Base-by-base conservation (phyloP, 2,329 filamentous ascomycete genomes). In the Penicillium sp. region DNA sequence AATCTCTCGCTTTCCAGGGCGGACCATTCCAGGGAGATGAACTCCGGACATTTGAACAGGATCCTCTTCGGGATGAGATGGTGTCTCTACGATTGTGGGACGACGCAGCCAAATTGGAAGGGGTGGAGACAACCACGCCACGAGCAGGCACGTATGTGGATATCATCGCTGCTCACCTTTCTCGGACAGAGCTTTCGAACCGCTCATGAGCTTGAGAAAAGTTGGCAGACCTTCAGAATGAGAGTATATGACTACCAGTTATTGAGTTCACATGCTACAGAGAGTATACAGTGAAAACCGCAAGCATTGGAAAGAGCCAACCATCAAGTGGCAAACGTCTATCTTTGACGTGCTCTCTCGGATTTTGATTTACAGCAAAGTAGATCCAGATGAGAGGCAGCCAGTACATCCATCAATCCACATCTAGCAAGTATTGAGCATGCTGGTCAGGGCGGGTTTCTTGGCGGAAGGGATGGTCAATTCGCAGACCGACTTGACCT, bases 401-500 rank as follows among this genome's bases (percentile, higher is more conserved):
- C n/a, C 8, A 37, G 7, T 42, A 42, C 1, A 3, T 22, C 7
- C 7, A 22, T 43, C 10, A n/a, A n/a, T 38, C 22, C 22, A 25
- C 13, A 26, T 42, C 55, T 64, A 89, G 76, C 89, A 92, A 13
- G 85, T 87, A 65, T 80, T 78, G 71, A 92, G 73, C 87, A 92
- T 91, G 52, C 76, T 80, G 0, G 78, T 79, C 64, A 93, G 76
- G 0, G 90, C 89, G 16, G 77, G 78, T 82, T 91, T 92, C 83
- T 96, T 91, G 0, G 85, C 86, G 51, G 80, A 81, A 1, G 89
- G 94, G 62, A 95, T 80, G 16, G 84, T 89, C 66, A 96, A 77
- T 0, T 73, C 75, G 74, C 89, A 95, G 69, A 87, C 85, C 69
- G 82, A 85, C 85, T 95, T 96, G 67, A 96, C 91, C 71, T 86